phyloP scores from a whole-genome alignment of 78 protist genomes.

The Blattamonas nauphoetae region DNA sequence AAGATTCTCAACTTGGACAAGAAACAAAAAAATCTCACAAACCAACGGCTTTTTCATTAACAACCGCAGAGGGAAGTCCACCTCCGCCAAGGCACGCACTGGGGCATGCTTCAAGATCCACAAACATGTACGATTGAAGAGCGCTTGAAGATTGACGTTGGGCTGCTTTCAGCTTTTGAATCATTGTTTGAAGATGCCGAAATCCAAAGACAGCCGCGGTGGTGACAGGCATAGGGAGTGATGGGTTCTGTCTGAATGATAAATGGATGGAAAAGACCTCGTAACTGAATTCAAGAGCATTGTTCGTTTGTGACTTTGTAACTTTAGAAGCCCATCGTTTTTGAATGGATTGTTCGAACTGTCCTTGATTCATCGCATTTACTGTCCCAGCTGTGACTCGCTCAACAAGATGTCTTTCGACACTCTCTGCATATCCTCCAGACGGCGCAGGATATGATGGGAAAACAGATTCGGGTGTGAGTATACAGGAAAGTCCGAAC shows the following conservation, averaged over 20 bases:
- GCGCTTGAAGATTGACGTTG: not conserved
- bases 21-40: not conserved
- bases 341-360: no score
- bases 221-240: no score
- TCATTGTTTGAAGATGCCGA: not conserved
- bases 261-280: no score
- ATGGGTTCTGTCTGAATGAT: no score
- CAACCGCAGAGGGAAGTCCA: not conserved
- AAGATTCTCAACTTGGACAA: not conserved
- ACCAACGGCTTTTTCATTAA: not conserved
- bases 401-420: no score
- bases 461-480: no score
- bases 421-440: not conserved
- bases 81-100: not conserved
- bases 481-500: no score
- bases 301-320: no score
- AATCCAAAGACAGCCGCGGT: not conserved
- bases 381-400: no score
- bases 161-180: not conserved
- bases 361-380: no score
- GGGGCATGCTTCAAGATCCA: not conserved
- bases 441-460: not conserved
- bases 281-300: no score
- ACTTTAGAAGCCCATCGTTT: no score
- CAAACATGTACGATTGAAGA: not conserved